Evolutionary conservation across 2,329 filamentous ascomycete species (phyloP), one percentile per base, ranked within the genome.

Genomic region (Plectosphaerella sp.): DNA sequence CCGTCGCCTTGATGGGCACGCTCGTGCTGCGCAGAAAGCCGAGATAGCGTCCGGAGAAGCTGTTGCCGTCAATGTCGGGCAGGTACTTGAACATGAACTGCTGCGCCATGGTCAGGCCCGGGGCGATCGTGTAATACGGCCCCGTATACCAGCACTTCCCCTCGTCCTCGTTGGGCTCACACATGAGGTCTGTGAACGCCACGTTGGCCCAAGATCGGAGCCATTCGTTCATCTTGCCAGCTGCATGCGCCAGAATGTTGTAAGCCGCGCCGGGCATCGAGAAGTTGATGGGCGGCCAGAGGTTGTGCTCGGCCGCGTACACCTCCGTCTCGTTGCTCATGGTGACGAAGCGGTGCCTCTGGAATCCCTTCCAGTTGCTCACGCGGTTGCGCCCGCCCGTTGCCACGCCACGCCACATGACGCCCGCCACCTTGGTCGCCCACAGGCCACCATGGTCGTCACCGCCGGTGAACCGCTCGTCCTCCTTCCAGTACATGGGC

Each of bases 11-110:
- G 70, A 94, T 82, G 0, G 87, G 87, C 9, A 92, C 67, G 15
- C 81, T 85, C 2, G 82, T 88, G 28, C 83, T 88, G 35, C 80
- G 76, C 22, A 93, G 71, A 64, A 92, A 91, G 0, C 80, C 82
- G 5, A 84, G 76, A 61, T 86, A 89, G 6, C 86, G 79, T 1
- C 85, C 86, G 24, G 81, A 86, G 62, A 87, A 88, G 2, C 78
- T 83, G 69, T 88, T 85, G 28, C 89, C 89, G 66, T 93, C 89
- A 52, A 93, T 79, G 64, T 94, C 89, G 0, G 87, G 82, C 2
- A 93, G 74, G 62, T 82, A 89, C 64, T 91, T 92, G 69, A 76
- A 73, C 55, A 68, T 59, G 62, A 84, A 86, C 66, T 86, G 82
- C 51, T 80, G 65, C 3, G 69, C 63, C 57, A 84, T 68, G 42